A percentile compares a stretch with the other conserved stretches of the same genome.
Conservation (phyloP, 495 filamentous ascomycete species). For the Penicillium coprophilum region DNA sequence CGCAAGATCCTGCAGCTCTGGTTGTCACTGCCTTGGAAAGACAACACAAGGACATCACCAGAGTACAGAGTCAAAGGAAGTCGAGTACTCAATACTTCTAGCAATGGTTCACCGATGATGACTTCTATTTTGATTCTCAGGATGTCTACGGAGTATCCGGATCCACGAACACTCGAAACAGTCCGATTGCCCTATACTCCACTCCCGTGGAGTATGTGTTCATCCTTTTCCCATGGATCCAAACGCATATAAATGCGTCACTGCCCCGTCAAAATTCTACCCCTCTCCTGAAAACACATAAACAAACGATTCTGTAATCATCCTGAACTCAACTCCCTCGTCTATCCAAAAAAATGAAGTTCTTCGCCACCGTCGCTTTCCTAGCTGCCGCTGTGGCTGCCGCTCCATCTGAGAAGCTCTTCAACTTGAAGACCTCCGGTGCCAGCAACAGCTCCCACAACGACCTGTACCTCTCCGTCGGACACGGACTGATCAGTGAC, state of each 20-base stretch:
- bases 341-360: slow-evolving; percentile 25
- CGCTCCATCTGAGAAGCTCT: slow-evolving; percentile 18
- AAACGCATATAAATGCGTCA: slow-evolving; percentile 10
- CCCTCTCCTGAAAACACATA: background rate
- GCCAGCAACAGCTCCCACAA: slow-evolving; percentile 18
- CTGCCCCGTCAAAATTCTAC: background rate
- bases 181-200: background rate
- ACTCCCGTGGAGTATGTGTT: slow-evolving; percentile 10
- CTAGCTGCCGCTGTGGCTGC: slow-evolving; percentile 22
- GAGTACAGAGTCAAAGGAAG: background rate
- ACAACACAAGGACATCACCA: background rate
- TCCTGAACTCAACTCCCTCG: background rate
- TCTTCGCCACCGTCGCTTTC: slow-evolving; percentile 19
- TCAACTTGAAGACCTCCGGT: slow-evolving; percentile 23
- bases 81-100: background rate
- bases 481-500: slow-evolving; percentile 13
- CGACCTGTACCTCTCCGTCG: slow-evolving; percentile 18
- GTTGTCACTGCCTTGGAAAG: background rate
- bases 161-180: background rate
- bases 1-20: background rate
- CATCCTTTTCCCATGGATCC: background rate
- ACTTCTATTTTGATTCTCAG: slow-evolving; percentile 5
- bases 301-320: background rate
- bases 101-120: background rate
- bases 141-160: background rate